Evolutionary conservation across 371 early-diverging fungal genomes (phyloP), one percentile per base, ranked within the genome.

Genomic region (Saksenaea vasiformis): DNA sequence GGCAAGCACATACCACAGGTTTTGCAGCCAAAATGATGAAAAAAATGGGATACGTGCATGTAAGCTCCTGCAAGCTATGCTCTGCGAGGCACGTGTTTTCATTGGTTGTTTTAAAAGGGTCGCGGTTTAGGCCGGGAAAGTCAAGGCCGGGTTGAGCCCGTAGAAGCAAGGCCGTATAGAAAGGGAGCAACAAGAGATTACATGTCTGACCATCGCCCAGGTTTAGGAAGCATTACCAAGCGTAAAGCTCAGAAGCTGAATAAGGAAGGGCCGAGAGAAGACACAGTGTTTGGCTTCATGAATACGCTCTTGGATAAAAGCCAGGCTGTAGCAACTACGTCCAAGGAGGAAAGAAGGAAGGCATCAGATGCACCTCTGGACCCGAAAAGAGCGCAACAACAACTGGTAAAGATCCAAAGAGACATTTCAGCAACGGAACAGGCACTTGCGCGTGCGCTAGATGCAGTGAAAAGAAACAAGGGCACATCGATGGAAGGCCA

Each of bases 11-110:
- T 61, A 66, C 76, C 0, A 76, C 67, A n/a, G 76, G 72, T 38
- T 76, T 76, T 68, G 76, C 63, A 0, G 36, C 76, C 11, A 72
- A 65, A 54, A 76, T 76, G 72, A 70, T 76, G 70, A 61, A 67
- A 19, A 76, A 76, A 34, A 76, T 76, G 76, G 76, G 76, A 26
- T 76, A 76, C 44, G 58, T 70, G 28, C 35, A 61, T 22, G 74
- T 74, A 70, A 61, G 61, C 24, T 36, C 28, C 38, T n/a, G 43
- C 15, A 19, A 17, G n/a, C 38, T 19, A 41, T 54, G 24, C 36
- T 39, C 10, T 5, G 35, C 37, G 47, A 28, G 34, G 58, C n/a
- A 26, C 31, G 11, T 39, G 35, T 43, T 37, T 51, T 51, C 51
- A 47, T 47, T 7, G 17, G 22, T 47, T 22, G n/a, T 47, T 22